These are phyloP conservation scores for Xylaria scruposa DNA, from an alignment of 495 filamentous ascomycete genomes.

Conservation along the genomic window DNA sequence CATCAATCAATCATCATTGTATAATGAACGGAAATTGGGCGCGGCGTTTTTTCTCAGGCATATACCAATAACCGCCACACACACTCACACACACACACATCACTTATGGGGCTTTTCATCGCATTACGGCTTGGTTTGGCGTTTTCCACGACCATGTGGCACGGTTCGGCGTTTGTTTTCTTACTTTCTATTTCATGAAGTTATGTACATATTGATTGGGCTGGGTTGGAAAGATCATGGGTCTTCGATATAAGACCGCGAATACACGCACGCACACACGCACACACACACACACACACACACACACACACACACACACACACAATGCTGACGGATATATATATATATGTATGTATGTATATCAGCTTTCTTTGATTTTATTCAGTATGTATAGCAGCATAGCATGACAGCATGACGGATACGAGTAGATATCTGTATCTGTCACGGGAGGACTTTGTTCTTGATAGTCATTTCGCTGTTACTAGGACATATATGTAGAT, in stretches of 20 bases:
- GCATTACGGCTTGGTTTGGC: neutral
- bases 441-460: neutral
- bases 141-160: neutral
- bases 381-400: neutral
- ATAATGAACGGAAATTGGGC: neutral
- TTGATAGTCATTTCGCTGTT: neutral
- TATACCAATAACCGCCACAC: constrained; percentile 16
- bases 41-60: constrained; percentile 15
- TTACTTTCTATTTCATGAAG: neutral
- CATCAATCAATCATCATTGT: neutral
- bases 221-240: neutral
- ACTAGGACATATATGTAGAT: neutral
- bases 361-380: neutral
- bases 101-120: neutral
- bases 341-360: neutral
- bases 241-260: too few species aligned
- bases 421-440: neutral
- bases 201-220: neutral
- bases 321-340: neutral
- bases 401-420: neutral
- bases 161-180: neutral
- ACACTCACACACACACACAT: neutral
- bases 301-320: neutral
- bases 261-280: neutral
- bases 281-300: neutral